Evolutionary conservation across 495 filamentous ascomycete genomes (phyloP).

Genomic region (Extremus antarcticus): DNA sequence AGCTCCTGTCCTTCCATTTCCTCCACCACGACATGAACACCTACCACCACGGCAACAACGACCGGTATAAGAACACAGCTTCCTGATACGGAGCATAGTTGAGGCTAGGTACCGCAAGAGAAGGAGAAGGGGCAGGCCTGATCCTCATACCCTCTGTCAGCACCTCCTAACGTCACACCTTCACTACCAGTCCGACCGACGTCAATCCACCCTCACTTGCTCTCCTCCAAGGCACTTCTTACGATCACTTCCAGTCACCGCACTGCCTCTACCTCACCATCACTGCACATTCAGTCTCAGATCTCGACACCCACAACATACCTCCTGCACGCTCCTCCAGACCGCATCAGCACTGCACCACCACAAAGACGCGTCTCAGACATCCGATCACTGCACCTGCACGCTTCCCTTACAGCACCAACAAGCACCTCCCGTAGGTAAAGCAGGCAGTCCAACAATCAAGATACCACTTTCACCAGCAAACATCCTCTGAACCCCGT

Average conservation of each 20-base stretch:
- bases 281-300: background rate
- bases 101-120: slow-evolving; percentile 12
- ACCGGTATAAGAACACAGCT: background rate
- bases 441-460: slow-evolving; percentile 8
- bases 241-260: background rate
- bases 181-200: background rate
- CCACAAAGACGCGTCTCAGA: slow-evolving; percentile 9
- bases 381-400: slow-evolving; percentile 10
- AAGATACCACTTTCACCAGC: too few species aligned
- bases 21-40: background rate
- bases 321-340: background rate
- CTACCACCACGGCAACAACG: background rate
- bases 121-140: background rate
- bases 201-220: background rate
- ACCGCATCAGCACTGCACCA: slow-evolving; percentile 3
- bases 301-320: background rate
- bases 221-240: background rate
- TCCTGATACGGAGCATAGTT: background rate
- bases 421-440: slow-evolving; percentile 3
- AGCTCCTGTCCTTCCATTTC: background rate
- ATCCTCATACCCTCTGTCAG: background rate
- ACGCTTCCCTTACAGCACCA: slow-evolving; percentile 9
- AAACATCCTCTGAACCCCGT: slow-evolving; percentile 15
- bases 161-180: background rate
- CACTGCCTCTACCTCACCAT: background rate